A percentile compares a stretch with the other conserved stretches of the same genome.
These are phyloP conservation scores for Imleria badia DNA, from an alignment of 768 basidiomycete genomes.

Conservation along the genomic window DNA sequence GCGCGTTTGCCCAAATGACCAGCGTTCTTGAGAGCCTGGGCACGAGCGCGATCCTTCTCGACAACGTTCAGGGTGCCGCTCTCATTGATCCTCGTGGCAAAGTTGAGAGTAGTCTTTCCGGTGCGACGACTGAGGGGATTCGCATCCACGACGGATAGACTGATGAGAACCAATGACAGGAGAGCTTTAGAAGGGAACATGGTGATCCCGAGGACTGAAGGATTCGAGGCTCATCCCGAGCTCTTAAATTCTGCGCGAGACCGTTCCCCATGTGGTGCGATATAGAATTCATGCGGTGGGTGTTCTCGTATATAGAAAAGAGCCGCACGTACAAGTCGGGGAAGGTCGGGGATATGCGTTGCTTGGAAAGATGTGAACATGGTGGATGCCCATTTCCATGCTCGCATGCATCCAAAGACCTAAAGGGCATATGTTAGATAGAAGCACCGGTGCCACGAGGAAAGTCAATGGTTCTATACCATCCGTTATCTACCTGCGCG, in stretches of 20 bases:
- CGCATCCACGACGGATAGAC: conserved; percentile 14
- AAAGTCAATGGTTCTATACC: not conserved
- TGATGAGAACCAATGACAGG: conserved; percentile 14
- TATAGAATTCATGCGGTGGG: not conserved
- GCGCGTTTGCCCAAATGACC: conserved; percentile 26
- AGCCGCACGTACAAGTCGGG: not conserved
- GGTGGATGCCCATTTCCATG: not conserved
- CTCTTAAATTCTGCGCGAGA: not conserved
- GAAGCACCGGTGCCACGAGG: not conserved
- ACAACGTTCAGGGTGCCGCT: conserved; percentile 11
- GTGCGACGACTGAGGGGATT: conserved; percentile 10
- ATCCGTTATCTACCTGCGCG: not conserved
- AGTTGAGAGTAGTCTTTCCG: conserved; percentile 13
- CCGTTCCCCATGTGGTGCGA: not conserved
- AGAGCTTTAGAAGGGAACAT: conserved; percentile 19
- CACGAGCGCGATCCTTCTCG: conserved; percentile 1
- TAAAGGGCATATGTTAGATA: not conserved
- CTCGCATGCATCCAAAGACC: not conserved
- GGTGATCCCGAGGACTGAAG: not conserved
- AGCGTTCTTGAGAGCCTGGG: conserved; percentile 12
- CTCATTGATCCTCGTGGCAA: conserved; percentile 16
- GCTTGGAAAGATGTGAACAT: not conserved
- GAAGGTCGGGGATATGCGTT: not conserved
- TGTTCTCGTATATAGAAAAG: not conserved
- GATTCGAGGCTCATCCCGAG: not conserved